A percentile compares a stretch with the other conserved stretches of the same genome.
These are phyloP conservation scores for Pseudotsuga menziesii DNA, from an alignment of 75 land plant genomes.

Conservation along the genomic window DNA sequence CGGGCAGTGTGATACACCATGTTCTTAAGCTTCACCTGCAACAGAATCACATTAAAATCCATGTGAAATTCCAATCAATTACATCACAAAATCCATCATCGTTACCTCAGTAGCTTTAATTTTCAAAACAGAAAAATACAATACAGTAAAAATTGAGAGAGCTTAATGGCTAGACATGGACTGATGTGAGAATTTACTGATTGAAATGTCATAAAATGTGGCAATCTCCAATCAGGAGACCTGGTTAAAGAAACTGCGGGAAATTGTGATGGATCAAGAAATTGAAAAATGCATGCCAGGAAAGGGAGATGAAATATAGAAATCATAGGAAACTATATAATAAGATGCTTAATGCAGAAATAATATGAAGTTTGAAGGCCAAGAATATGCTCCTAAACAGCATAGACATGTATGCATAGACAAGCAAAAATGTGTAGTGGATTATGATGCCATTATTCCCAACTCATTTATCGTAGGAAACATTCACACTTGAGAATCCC, in stretches of 20 bases:
- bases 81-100: not conserved
- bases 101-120: not conserved
- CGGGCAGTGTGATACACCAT: conserved; percentile 94
- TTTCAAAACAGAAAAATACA: not conserved
- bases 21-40: conserved; percentile 89
- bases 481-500: not conserved
- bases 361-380: not conserved
- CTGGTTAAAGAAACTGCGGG: not conserved
- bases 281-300: not conserved
- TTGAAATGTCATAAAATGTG: not conserved
- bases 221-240: not conserved
- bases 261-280: not conserved
- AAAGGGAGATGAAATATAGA: not conserved
- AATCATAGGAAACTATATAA: not conserved
- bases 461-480: not conserved
- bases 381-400: not conserved
- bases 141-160: not conserved
- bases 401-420: not conserved
- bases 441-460: not conserved
- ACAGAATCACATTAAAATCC: conserved; percentile 1
- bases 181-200: not conserved
- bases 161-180: not conserved
- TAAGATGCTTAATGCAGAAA: not conserved
- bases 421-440: not conserved
- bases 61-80: not conserved